Percentiles rank a stretch among this genome's conserved stretches.
Conservation (phyloP, 257 asterid species). For the Fraxinus excelsior region DNA sequence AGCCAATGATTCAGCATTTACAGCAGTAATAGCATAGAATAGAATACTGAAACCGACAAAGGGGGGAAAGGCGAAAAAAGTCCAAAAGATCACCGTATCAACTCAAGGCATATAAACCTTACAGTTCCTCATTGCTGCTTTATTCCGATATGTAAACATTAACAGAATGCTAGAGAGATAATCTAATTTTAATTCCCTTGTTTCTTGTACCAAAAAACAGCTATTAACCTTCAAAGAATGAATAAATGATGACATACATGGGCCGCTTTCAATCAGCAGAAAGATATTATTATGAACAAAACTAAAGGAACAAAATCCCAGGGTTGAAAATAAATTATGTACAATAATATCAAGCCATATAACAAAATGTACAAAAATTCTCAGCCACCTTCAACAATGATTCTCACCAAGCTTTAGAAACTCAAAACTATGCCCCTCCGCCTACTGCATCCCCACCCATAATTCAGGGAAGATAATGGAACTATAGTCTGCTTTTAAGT, state of each 20-base stretch:
- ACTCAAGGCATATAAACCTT: no score
- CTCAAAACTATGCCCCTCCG: neutral
- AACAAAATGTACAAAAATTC: neutral
- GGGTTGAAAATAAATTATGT: neutral
- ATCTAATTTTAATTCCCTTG: no score
- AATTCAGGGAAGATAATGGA: neutral
- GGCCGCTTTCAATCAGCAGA: neutral
- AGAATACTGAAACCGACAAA: no score
- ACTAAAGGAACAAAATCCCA: neutral
- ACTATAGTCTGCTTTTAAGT: neutral
- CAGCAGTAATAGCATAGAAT: no score
- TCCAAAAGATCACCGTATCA: no score
- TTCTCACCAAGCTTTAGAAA: neutral
- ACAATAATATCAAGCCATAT: neutral
- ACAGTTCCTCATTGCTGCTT: no score
- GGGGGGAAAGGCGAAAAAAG: no score
- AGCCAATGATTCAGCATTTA: no score
- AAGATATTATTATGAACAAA: neutral
- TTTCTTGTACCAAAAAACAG: neutral
- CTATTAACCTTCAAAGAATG: neutral
- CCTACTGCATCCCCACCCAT: neutral
- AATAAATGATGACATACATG: neutral
- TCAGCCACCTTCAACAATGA: neutral
- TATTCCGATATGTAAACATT: no score
- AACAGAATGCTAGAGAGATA: no score